Conservation (phyloP, 371 early-diverging fungal genomes). For the Cokeromyces recurvatus region DNA sequence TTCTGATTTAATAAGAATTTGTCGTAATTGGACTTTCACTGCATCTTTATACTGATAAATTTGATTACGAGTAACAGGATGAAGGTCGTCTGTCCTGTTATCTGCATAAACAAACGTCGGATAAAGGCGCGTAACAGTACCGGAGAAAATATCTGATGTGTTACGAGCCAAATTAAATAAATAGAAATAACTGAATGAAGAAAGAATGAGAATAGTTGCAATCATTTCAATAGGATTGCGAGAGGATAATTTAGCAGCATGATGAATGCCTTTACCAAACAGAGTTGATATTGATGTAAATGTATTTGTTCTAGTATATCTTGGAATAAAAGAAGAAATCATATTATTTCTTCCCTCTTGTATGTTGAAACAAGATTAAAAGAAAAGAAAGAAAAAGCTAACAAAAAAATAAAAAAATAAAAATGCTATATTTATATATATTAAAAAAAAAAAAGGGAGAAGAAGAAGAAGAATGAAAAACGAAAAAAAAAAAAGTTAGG, state of each 20-base stretch:
- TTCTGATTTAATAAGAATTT: slow-evolving; percentile 35
- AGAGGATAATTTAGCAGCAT: slow-evolving; percentile 29
- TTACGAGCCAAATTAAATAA: slow-evolving; percentile 69
- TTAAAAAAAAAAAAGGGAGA: no score
- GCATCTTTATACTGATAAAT: slow-evolving; percentile 20
- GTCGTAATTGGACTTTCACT: slow-evolving; percentile 50
- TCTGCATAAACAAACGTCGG: slow-evolving; percentile 50
- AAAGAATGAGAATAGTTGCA: slow-evolving; percentile 65
- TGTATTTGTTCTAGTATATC: slow-evolving; percentile 20
- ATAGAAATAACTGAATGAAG: slow-evolving; percentile 73
- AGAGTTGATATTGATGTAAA: slow-evolving; percentile 24
- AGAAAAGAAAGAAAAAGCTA: no score
- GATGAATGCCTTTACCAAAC: slow-evolving; percentile 27
- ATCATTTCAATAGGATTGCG: slow-evolving; percentile 83
- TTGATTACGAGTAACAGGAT: slow-evolving; percentile 22
- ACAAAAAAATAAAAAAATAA: no score
- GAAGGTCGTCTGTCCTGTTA: slow-evolving; percentile 28
- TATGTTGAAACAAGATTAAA: no score
- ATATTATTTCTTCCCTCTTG: no score
- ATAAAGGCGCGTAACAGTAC: slow-evolving; percentile 47
- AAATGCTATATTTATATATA: no score
- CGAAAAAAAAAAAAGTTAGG: no score
- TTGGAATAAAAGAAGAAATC: no score
- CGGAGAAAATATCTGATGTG: slow-evolving; percentile 66
- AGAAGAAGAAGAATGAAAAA: no score